Percentiles rank a stretch among this genome's conserved stretches.
Evolutionary conservation across 257 asterid genomes (phyloP).

Genomic region (Solanum okadae): DNA sequence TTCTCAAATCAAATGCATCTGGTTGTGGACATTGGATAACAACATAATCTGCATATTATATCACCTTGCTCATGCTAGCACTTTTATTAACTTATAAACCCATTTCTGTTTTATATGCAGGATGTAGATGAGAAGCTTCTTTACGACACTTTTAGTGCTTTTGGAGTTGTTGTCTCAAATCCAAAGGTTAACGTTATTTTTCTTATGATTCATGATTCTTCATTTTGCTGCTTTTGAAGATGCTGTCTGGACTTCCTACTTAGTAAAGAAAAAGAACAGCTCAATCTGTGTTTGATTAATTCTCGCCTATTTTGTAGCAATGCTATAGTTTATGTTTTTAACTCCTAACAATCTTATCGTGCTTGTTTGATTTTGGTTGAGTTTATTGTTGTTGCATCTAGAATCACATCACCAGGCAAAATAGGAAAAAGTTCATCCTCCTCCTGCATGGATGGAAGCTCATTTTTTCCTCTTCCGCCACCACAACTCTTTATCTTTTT

Average conservation of each 20-base stretch:
- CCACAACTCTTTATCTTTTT: neutral
- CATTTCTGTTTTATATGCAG: conserved; percentile 34
- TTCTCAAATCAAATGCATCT: neutral
- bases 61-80: neutral
- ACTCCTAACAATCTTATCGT: neutral
- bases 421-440: neutral
- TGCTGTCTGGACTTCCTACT: neutral
- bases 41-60: neutral
- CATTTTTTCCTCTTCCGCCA: neutral
- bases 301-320: neutral
- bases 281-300: neutral
- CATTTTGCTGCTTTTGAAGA: neutral
- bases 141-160: conserved; percentile 89
- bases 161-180: conserved; percentile 89
- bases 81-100: neutral
- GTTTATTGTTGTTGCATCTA: neutral
- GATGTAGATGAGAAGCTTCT: conserved; percentile 97
- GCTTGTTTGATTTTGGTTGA: neutral
- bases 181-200: conserved; percentile 58
- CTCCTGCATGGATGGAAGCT: neutral
- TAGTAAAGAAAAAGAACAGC: neutral
- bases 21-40: neutral
- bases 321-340: neutral
- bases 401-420: neutral
- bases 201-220: neutral